A percentile compares a stretch with the other conserved stretches of the same genome.
Evolutionary conservation across 495 filamentous ascomycete species (phyloP).

Genomic region (Aspergillus ellipticus): DNA sequence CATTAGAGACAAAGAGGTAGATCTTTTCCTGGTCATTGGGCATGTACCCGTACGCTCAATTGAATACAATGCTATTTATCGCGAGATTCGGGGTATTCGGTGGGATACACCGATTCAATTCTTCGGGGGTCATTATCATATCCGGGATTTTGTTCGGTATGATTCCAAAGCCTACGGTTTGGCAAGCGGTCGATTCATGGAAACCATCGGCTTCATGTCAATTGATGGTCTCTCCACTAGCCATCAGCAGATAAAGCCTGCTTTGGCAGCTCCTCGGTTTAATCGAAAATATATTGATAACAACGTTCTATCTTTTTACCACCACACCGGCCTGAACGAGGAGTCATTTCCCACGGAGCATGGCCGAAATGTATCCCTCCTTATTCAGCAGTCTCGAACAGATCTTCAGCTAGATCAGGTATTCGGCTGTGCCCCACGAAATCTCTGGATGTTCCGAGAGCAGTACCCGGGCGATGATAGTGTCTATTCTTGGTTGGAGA

Average conservation of each 20-base stretch:
- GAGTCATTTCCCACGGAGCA: conserved; percentile 73
- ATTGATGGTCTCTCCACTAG: conserved; percentile 62
- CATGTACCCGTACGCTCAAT: conserved; percentile 78
- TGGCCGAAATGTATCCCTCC: conserved; percentile 67
- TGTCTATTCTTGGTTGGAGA: conserved; percentile 78
- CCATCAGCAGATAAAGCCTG: conserved; percentile 29
- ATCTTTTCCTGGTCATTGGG: conserved; percentile 83
- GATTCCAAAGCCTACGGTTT: conserved; percentile 78
- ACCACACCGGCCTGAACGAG: conserved; percentile 71
- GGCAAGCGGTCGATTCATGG: conserved; percentile 92
- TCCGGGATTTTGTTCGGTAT: conserved; percentile 78
- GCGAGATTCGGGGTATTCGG: conserved; percentile 70
- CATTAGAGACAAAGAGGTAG: conserved; percentile 72
- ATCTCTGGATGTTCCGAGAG: conserved; percentile 74
- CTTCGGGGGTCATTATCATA: conserved; percentile 88
- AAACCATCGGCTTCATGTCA: conserved; percentile 95
- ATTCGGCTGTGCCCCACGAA: conserved; percentile 78
- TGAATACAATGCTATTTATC: conserved; percentile 75
- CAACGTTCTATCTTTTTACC: conserved; percentile 78
- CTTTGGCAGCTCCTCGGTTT: conserved; percentile 51
- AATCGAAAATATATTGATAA: conserved; percentile 89
- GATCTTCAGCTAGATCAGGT: conserved; percentile 66
- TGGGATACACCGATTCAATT: conserved; percentile 86
- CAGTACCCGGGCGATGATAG: conserved; percentile 66
- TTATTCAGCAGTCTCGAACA: conserved; percentile 66